These are phyloP conservation scores for Termitomyces sp. DNA, from an alignment of 768 basidiomycete genomes.

Conservation along the genomic window DNA sequence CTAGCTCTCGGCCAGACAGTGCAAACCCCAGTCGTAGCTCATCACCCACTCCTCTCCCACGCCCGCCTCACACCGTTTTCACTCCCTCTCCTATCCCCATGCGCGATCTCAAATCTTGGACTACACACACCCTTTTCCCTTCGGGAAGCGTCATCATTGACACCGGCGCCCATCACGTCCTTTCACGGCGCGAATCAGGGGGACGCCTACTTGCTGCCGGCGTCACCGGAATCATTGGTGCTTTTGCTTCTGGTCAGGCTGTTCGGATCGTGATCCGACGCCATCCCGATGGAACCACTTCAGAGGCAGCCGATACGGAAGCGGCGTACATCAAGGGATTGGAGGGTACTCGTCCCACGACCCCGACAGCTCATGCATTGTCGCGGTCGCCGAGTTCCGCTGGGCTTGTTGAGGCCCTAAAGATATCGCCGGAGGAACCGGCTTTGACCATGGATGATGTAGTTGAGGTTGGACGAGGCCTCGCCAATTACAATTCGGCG, in stretches of 20 bases:
- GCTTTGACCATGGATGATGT: conserved; percentile 42
- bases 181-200: conserved; percentile 81
- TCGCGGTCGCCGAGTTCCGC: conserved; percentile 28
- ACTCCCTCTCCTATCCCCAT: conserved; percentile 64
- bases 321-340: conserved; percentile 30
- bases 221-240: conserved; percentile 79
- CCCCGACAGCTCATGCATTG: conserved; percentile 41
- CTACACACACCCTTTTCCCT: conserved; percentile 88
- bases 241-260: conserved; percentile 92
- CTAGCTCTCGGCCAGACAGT: conserved; percentile 3
- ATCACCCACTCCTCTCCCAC: conserved; percentile 19
- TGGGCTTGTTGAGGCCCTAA: conserved; percentile 22
- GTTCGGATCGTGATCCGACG: conserved; percentile 71
- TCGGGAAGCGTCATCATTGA: conserved; percentile 88
- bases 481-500: conserved; percentile 93
- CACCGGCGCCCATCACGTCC: conserved; percentile 79
- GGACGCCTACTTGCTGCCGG: conserved; percentile 91
- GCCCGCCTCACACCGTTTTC: conserved; percentile 90
- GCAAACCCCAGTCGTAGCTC: conserved; percentile 13
- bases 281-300: conserved; percentile 18
- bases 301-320: conserved; percentile 20
- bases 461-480: conserved; percentile 87
- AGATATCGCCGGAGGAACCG: conserved; percentile 22
- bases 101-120: conserved; percentile 92
- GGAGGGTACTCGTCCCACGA: conserved; percentile 47